These are phyloP conservation scores for Trypanosoma platydactyli DNA, from an alignment of 208 protist genomes.

Conservation along the genomic window DNA sequence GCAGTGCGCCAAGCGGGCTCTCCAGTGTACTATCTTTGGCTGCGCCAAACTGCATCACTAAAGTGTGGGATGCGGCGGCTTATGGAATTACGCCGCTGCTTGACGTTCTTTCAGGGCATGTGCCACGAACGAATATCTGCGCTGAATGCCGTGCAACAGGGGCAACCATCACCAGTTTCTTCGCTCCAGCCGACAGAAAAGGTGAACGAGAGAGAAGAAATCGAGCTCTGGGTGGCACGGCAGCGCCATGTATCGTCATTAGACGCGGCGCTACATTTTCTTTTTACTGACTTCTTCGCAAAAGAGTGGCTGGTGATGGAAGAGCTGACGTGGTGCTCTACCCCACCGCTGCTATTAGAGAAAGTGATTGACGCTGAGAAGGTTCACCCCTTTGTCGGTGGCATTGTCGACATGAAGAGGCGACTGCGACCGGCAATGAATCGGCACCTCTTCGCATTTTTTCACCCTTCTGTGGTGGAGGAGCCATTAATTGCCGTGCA, in stretches of 20 bases:
- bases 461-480: slow-evolving; percentile 78
- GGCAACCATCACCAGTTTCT: neutral
- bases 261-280: slow-evolving; percentile 47
- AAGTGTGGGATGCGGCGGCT: slow-evolving; percentile 64
- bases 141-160: slow-evolving; percentile 1
- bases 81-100: slow-evolving; percentile 66
- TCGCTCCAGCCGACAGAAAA: neutral
- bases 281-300: slow-evolving; percentile 80
- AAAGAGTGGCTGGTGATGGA: slow-evolving; percentile 84
- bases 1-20: slow-evolving; percentile 48
- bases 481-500: slow-evolving; percentile 86
- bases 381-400: slow-evolving; percentile 70
- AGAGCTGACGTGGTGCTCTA: slow-evolving; percentile 81
- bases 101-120: slow-evolving; percentile 20
- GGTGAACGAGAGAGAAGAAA: slow-evolving; percentile 1
- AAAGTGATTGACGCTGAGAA: slow-evolving; percentile 69
- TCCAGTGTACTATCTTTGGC: slow-evolving; percentile 75
- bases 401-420: slow-evolving; percentile 65
- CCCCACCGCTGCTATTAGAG: slow-evolving; percentile 69
- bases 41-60: slow-evolving; percentile 65
- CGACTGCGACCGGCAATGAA: slow-evolving; percentile 66
- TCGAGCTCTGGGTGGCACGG: slow-evolving; percentile 47
- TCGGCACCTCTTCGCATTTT: slow-evolving; percentile 79
- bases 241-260: slow-evolving; percentile 56
- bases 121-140: slow-evolving; percentile 10